These are phyloP conservation scores for Zea luxurians DNA, from an alignment of 176 grass and related monocot genomes.

Conservation along the genomic window DNA sequence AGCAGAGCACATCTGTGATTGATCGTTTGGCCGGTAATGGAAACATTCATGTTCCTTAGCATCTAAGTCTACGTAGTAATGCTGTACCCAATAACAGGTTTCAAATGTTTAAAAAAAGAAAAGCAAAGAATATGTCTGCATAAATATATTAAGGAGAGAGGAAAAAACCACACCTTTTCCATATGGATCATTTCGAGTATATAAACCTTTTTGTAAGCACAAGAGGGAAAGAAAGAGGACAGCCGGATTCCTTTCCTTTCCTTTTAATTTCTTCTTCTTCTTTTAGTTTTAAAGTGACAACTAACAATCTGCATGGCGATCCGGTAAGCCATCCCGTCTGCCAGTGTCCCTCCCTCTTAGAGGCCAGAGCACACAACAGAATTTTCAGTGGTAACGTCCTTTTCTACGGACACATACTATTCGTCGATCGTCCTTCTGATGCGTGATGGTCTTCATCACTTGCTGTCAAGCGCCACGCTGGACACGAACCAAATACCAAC, in stretches of 20 bases:
- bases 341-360: neutral
- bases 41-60: constrained; percentile 27
- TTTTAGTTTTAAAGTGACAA: neutral
- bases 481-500: neutral
- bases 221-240: constrained; percentile 4
- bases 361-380: neutral
- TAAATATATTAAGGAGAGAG: neutral
- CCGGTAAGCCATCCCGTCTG: neutral
- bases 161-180: neutral
- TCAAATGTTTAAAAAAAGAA: neutral
- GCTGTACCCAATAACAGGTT: neutral
- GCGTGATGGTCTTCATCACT: constrained; percentile 8
- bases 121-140: neutral
- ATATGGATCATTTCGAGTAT: neutral
- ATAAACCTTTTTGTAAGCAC: neutral
- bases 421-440: neutral
- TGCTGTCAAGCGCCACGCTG: constrained; percentile 18
- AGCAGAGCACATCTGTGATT: neutral
- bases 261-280: neutral
- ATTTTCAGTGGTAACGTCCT: constrained; percentile 13
- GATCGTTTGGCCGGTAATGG: neutral
- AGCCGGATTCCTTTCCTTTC: neutral
- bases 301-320: no score
- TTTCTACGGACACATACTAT: neutral
- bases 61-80: constrained; percentile 4